These are phyloP conservation scores for Crassisporium funariophilum DNA, from an alignment of 768 basidiomycete genomes.

Conservation along the genomic window DNA sequence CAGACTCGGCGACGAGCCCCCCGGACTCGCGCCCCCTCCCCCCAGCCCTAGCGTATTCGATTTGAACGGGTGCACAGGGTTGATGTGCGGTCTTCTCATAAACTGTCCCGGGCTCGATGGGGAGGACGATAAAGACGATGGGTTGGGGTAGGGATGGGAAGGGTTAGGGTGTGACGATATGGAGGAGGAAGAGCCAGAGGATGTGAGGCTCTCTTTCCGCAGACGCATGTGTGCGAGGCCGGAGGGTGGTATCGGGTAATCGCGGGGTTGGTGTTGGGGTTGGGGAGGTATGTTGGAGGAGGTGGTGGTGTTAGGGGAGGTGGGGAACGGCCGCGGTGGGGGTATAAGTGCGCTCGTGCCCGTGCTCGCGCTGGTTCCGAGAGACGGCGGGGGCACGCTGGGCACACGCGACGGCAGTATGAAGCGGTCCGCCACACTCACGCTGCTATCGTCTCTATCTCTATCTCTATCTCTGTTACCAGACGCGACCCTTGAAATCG, in stretches of 20 bases:
- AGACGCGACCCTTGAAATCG: slow-evolving; percentile 21
- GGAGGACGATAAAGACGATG: slow-evolving; percentile 32
- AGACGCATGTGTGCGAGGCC: slow-evolving; percentile 44
- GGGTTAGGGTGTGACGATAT: slow-evolving; percentile 18
- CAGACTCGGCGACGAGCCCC: slow-evolving; percentile 35
- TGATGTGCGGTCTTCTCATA: slow-evolving; percentile 33
- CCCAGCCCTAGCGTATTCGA: slow-evolving; percentile 41
- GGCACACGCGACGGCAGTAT: slow-evolving; percentile 32
- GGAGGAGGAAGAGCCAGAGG: slow-evolving; percentile 31
- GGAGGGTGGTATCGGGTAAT: slow-evolving; percentile 25
- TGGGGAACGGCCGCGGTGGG: slow-evolving; percentile 30
- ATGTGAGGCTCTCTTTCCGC: slow-evolving; percentile 53
- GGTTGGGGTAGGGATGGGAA: slow-evolving; percentile 11
- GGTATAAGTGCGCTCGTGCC: slow-evolving; percentile 30
- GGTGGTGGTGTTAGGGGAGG: slow-evolving; percentile 14
- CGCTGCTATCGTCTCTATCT: slow-evolving; percentile 13
- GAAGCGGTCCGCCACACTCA: slow-evolving; percentile 37
- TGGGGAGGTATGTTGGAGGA: slow-evolving; percentile 10
- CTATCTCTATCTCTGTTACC: slow-evolving; percentile 10
- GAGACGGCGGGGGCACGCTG: slow-evolving; percentile 15
- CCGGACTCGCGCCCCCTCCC: slow-evolving; percentile 29
- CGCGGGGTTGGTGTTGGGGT: slow-evolving; percentile 8
- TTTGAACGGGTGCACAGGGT: slow-evolving; percentile 42
- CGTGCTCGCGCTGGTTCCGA: slow-evolving; percentile 26
- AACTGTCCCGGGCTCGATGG: too few species aligned